Percentiles rank a stretch among this genome's conserved stretches.
Conservation (phyloP, 106 monocot species). For the Dioscorea alata region DNA sequence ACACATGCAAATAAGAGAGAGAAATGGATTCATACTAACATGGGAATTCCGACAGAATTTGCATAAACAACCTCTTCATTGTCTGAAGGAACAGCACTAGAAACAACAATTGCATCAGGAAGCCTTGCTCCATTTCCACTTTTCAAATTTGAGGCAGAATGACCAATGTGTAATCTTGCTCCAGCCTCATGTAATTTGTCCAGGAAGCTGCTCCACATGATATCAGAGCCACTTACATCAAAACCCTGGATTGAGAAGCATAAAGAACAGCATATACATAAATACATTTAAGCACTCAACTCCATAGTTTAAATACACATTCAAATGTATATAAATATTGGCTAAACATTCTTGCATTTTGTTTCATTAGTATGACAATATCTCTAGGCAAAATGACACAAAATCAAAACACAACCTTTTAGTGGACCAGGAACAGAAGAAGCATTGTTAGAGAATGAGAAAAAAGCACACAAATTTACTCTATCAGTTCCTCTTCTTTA, state of each 20-base stretch:
- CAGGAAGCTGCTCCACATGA: conserved; percentile 27
- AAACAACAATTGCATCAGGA: conserved; percentile 33
- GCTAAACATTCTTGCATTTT: no score
- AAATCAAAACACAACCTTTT: no score
- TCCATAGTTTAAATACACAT: no score
- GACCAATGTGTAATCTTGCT: conserved; percentile 30
- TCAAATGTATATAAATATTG: no score
- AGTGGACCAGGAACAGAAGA: no score
- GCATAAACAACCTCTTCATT: conserved; percentile 39
- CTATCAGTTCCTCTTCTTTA: no score
- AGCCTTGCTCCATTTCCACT: neutral
- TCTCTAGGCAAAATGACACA: no score
- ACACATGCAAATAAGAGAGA: neutral
- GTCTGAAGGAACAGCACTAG: conserved; percentile 42
- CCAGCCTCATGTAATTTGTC: conserved; percentile 25
- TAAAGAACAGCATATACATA: neutral
- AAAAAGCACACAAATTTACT: no score
- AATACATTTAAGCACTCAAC: no score
- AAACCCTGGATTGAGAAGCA: conserved; percentile 24
- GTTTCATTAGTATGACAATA: no score
- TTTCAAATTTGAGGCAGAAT: conserved; percentile 22
- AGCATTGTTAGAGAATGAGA: no score
- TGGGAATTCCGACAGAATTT: conserved; percentile 25
- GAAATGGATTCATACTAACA: conserved; percentile 20
- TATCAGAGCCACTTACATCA: conserved; percentile 49